Conservation (phyloP, 768 basidiomycete species). For the Cytidiella melzeri region DNA sequence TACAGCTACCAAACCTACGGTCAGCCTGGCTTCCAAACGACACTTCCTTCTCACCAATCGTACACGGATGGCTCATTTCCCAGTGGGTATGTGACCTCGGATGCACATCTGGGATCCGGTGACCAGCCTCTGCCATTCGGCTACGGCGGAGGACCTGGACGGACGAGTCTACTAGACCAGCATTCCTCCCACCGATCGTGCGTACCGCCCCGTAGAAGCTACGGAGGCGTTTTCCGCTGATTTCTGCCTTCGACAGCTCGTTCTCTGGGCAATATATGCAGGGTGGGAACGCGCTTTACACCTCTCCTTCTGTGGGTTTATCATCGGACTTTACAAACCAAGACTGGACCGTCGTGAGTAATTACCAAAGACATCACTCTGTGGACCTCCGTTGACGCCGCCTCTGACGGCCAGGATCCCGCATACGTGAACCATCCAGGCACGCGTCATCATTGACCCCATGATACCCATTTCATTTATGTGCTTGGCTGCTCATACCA, state of each 20-base stretch:
- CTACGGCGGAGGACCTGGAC: constrained; percentile 9
- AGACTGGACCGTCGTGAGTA: constrained; percentile 13
- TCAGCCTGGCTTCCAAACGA: constrained; percentile 10
- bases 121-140: constrained; percentile 12
- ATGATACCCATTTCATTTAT: background rate
- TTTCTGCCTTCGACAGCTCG: constrained; percentile 3
- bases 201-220: constrained; percentile 1
- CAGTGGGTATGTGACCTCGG: constrained; percentile 13
- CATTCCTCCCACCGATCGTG: constrained; percentile 11
- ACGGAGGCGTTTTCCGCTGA: constrained; percentile 5
- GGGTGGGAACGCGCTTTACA: constrained; percentile 9
- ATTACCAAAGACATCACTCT: background rate
- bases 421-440: constrained; percentile 6
- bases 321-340: constrained; percentile 11
- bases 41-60: constrained; percentile 11
- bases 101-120: constrained; percentile 11
- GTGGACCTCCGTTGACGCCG: constrained; percentile 1
- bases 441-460: constrained; percentile 2
- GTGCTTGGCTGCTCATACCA: background rate
- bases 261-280: constrained; percentile 11
- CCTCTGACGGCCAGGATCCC: constrained; percentile 1
- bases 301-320: constrained; percentile 5
- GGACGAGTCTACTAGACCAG: constrained; percentile 6
- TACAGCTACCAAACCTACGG: constrained; percentile 12
- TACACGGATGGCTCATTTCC: constrained; percentile 12